phyloP scores from a whole-genome alignment of 192 early-diverging fungal genomes.

The Spinellus fusiger region DNA sequence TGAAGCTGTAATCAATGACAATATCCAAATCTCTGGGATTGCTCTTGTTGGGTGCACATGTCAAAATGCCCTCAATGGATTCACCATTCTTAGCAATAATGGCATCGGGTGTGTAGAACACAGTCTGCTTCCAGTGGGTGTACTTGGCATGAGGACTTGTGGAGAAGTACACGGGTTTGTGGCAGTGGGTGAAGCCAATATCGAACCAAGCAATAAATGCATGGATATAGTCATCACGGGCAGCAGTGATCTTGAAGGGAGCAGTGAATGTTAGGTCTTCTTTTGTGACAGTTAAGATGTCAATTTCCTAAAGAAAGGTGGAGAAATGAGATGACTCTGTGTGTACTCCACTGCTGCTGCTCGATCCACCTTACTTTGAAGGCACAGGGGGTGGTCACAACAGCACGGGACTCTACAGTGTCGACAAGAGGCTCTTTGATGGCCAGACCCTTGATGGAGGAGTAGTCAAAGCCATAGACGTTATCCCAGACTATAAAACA shows the following conservation, averaged over 20 bases:
- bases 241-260: slow-evolving; percentile 74
- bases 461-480: slow-evolving; percentile 97
- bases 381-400: slow-evolving; percentile 71
- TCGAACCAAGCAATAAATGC: slow-evolving; percentile 97
- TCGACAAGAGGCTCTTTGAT: slow-evolving; percentile 94
- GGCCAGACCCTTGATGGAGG: slow-evolving; percentile 83
- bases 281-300: slow-evolving; percentile 83
- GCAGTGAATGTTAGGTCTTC: slow-evolving; percentile 79
- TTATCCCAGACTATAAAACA: no score
- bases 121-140: slow-evolving; percentile 99
- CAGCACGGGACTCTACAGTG: slow-evolving; percentile 80
- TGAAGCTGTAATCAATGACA: slow-evolving; percentile 60
- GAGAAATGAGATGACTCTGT: neutral
- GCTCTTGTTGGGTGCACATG: slow-evolving; percentile 59
- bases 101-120: slow-evolving; percentile 84
- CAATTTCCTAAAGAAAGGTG: slow-evolving; percentile 33
- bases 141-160: slow-evolving; percentile 80
- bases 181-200: slow-evolving; percentile 88
- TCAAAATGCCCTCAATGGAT: slow-evolving; percentile 47
- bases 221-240: slow-evolving; percentile 82
- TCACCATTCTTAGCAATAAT: slow-evolving; percentile 73
- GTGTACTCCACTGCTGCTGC: no score
- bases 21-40: slow-evolving; percentile 97
- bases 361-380: slow-evolving; percentile 72
- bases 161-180: slow-evolving; percentile 77